phyloP scores from a whole-genome alignment of 1,284 basidiomycete species.

The Trichosporon coremiiforme region DNA sequence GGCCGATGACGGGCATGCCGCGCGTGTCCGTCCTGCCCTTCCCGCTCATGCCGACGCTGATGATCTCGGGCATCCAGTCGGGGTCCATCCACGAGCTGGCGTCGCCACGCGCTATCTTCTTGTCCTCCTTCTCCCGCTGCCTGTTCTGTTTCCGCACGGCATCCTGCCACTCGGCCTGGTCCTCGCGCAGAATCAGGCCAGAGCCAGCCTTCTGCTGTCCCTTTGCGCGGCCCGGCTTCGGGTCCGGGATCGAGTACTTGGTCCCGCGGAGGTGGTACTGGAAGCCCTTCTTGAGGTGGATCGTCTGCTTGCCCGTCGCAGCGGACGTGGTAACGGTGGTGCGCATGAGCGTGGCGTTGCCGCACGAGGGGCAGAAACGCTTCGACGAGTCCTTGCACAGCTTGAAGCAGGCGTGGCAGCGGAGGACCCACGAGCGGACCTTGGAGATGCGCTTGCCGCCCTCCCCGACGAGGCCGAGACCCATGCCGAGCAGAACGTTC shows the following conservation, averaged over 20 bases:
- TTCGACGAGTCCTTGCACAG: conserved; percentile 93
- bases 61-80: conserved; percentile 89
- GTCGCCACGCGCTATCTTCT: conserved; percentile 65
- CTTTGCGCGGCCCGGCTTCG: conserved; percentile 86
- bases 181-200: conserved; percentile 81
- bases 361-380: conserved; percentile 97
- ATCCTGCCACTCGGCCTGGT: conserved; percentile 80
- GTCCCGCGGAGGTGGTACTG: conserved; percentile 92
- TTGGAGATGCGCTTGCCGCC: conserved; percentile 88
- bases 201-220: conserved; percentile 69
- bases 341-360: conserved; percentile 86
- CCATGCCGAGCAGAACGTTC: conserved; percentile 96
- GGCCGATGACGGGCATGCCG: conserved; percentile 78
- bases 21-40: conserved; percentile 67
- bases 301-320: conserved; percentile 63
- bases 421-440: conserved; percentile 92
- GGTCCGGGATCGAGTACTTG: conserved; percentile 87
- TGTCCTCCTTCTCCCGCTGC: conserved; percentile 74
- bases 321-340: conserved; percentile 81
- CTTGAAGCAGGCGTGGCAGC: conserved; percentile 99
- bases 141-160: conserved; percentile 75
- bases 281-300: conserved; percentile 93
- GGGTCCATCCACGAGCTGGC: conserved; percentile 81
- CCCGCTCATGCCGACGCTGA: conserved; percentile 71
- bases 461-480: conserved; percentile 83